Evolutionary conservation across 2,329 filamentous ascomycete species (phyloP), one percentile per base, ranked within the genome.

Genomic region (Arthrobotrys sphaeroides): DNA sequence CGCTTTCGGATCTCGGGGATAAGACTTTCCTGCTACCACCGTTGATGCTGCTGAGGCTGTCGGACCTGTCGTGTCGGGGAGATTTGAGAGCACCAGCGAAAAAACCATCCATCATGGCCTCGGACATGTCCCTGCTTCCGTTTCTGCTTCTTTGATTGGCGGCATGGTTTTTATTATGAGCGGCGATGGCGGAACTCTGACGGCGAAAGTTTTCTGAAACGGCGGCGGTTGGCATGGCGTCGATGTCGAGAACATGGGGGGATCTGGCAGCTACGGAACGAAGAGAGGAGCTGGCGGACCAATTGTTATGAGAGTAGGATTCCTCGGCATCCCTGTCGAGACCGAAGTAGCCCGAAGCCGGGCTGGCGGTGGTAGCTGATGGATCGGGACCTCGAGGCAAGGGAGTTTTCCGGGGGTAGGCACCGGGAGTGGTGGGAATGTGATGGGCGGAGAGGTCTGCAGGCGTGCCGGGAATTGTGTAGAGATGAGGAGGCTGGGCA

Each of bases 231-330:
- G 79, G 77, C 31, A 79, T 77, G 66, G 77, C 78, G 69, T 79
- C 78, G 38, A 79, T 55, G 33, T 78, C 77, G 10, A 80, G 78
- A 18, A 78, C 78, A 6, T 78, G 77, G 45, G 79, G 79, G 18
- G 79, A 80, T 51, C 73, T 77, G n/a, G 78, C 79, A 31, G 79
- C 79, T 18, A 79, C 75, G 57, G 79, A 80, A 12, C 77, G 77
- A 57, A 80, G 72, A 12, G 79, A 80, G 43, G 79, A 80, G 33
- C 76, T 64, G 22, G 78, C 72, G 40, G 79, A 79, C 79, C 79
- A 80, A 76, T 79, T 80, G 57, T 78, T 77, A 42, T 77, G 78
- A 31, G 79, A 22, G 55, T 79, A 78, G 16, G 70, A 51, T 40
- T 80, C 79, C 33, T 67, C 67, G 40, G 79, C 70, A 49, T 79